A percentile compares a stretch with the other conserved stretches of the same genome.
Conservation (phyloP, 202 grass and related monocot genomes). For the Carex arenaria region DNA sequence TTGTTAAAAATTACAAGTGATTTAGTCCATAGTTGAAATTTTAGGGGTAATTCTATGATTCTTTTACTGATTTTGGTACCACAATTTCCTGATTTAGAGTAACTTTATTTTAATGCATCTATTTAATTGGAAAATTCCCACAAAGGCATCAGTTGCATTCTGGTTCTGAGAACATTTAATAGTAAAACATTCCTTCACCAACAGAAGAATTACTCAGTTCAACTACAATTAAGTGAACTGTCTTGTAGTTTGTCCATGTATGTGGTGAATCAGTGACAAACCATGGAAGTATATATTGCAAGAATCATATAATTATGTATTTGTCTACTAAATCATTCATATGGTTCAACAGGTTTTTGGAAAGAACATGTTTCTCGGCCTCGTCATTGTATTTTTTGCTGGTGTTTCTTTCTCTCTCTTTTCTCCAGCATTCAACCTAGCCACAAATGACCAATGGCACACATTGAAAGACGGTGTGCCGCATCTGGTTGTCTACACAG, state of each 20-base stretch:
- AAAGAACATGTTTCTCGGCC: slow-evolving; percentile 56
- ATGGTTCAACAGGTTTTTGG: slow-evolving; percentile 50
- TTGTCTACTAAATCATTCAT: not conserved
- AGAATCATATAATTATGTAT: not conserved
- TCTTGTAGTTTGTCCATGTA: not conserved
- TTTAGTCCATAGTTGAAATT: not conserved
- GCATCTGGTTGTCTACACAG: slow-evolving; percentile 85
- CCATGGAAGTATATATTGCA: not conserved
- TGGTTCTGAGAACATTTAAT: not conserved
- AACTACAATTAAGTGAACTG: not conserved
- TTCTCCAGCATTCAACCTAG: slow-evolving; percentile 91
- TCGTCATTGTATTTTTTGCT: slow-evolving; percentile 79
- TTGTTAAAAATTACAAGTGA: not conserved
- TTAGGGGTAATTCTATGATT: not conserved
- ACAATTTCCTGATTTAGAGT: not conserved
- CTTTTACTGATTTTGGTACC: not conserved
- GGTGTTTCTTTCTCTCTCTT: slow-evolving; percentile 92
- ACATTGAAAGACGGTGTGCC: slow-evolving; percentile 61
- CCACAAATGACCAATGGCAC: slow-evolving; percentile 94
- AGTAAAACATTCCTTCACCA: not conserved
- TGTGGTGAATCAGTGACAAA: not conserved
- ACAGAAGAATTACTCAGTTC: not conserved
- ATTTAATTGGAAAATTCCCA: not conserved
- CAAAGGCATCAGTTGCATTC: not conserved
- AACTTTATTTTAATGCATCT: not conserved